These are phyloP conservation scores for Mycena polygramma DNA, from an alignment of 768 basidiomycete species.

Conservation along the genomic window DNA sequence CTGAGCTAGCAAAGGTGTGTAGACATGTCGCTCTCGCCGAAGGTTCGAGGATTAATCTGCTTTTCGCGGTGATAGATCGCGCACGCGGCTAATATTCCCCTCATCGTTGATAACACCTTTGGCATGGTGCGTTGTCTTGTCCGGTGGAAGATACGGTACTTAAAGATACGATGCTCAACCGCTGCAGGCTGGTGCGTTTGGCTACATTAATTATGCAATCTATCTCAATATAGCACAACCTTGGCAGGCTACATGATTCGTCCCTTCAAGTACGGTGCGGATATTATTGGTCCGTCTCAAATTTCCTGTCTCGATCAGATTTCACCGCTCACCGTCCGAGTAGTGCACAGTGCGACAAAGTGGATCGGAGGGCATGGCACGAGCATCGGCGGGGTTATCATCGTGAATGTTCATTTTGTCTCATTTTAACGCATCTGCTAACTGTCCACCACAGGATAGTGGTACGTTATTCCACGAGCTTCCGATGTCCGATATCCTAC, in stretches of 20 bases:
- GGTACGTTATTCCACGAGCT: background rate
- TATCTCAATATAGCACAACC: background rate
- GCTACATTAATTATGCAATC: background rate
- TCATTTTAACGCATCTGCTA: background rate
- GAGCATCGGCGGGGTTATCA: constrained; percentile 80
- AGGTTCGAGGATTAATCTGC: background rate
- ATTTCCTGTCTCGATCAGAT: background rate
- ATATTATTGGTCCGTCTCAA: constrained; percentile 69
- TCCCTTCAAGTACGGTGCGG: constrained; percentile 82
- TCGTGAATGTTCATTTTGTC: constrained; percentile 52
- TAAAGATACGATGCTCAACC: background rate
- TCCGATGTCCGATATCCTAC: background rate
- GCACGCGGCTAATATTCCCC: constrained; percentile 77
- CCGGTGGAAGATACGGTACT: too few relatives aligned
- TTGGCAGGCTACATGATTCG: constrained; percentile 68
- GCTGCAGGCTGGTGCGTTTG: constrained; percentile 57
- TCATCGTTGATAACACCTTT: constrained; percentile 87
- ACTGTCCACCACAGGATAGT: background rate
- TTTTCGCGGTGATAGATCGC: constrained; percentile 62
- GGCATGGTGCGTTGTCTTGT: constrained; percentile 67
- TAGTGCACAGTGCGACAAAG: constrained; percentile 84
- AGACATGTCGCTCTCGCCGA: background rate
- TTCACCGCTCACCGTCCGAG: constrained; percentile 9
- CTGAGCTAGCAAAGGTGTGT: constrained; percentile 74
- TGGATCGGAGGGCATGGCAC: constrained; percentile 90